Evolutionary conservation across 2,329 filamentous ascomycete species (phyloP).

Genomic region (Aureobasidium pullulans): DNA sequence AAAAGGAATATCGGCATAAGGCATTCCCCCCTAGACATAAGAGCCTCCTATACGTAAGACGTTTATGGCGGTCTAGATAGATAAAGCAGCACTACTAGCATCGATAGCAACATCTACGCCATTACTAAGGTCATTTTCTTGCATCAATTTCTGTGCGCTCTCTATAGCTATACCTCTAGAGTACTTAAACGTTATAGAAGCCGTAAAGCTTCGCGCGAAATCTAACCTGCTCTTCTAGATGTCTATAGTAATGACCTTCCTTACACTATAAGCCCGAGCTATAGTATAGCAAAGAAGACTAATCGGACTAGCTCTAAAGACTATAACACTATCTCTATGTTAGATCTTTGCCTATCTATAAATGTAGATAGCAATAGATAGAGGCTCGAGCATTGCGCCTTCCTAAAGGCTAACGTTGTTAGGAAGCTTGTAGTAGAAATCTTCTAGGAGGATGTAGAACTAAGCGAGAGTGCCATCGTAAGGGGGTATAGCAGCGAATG

Average conservation of each 20-base stretch:
- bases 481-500: constrained; percentile 87
- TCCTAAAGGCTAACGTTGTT: no score
- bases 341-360: no score
- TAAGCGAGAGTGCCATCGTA: constrained; percentile 79
- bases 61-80: constrained; percentile 40
- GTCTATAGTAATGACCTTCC: constrained; percentile 20
- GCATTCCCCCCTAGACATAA: constrained; percentile 26
- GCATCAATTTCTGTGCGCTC: constrained; percentile 17
- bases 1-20: constrained; percentile 20
- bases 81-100: constrained; percentile 37
- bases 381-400: no score
- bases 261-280: constrained; percentile 20
- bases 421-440: constrained; percentile 28
- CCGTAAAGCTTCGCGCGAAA: not conserved
- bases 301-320: constrained; percentile 16
- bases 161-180: constrained; percentile 11
- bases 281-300: constrained; percentile 23
- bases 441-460: constrained; percentile 72
- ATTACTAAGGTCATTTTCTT: constrained; percentile 27
- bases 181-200: constrained; percentile 20
- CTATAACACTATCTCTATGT: no score
- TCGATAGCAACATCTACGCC: constrained; percentile 44
- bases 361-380: no score
- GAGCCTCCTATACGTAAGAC: constrained; percentile 38
- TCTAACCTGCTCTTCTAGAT: constrained; percentile 17